phyloP scores from a whole-genome alignment of 2,329 filamentous ascomycete species.

The Ceratocystis ficicola region DNA sequence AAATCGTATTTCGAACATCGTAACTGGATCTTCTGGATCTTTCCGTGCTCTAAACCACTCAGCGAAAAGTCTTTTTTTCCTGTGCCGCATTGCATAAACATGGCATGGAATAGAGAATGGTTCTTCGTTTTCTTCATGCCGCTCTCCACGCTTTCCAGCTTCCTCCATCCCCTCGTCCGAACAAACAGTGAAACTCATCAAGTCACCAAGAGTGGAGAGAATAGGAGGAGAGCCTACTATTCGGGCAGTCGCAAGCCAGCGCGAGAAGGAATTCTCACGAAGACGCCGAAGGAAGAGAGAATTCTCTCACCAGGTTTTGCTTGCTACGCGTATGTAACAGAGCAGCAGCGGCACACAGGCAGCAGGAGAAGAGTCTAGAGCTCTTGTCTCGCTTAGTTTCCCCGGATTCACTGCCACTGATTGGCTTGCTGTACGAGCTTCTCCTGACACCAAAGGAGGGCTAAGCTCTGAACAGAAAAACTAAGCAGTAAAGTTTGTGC shows the following conservation, averaged over 20 bases:
- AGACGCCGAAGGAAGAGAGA: too few species aligned
- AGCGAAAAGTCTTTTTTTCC: neutral
- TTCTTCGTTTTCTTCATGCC: neutral
- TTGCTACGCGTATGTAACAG: too few species aligned
- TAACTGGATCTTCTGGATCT: neutral
- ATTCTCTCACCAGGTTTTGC: too few species aligned
- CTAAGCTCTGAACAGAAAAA: neutral
- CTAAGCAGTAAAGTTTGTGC: too few species aligned
- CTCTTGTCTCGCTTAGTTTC: neutral
- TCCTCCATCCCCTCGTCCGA: neutral
- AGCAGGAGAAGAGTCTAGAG: neutral
- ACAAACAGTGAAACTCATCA: too few species aligned
- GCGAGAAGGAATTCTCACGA: too few species aligned
- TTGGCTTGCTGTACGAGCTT: neutral
- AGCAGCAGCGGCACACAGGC: too few species aligned
- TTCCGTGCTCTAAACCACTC: neutral
- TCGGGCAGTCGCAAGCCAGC: too few species aligned
- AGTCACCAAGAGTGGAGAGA: too few species aligned
- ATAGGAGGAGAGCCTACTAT: too few species aligned
- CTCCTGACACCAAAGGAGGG: neutral
- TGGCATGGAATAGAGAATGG: too few species aligned
- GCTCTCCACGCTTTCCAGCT: neutral
- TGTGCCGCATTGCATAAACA: neutral
- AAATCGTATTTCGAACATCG: neutral
- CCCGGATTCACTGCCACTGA: neutral